phyloP scores from a whole-genome alignment of 768 basidiomycete species.

The Mycena chlorophos region DNA sequence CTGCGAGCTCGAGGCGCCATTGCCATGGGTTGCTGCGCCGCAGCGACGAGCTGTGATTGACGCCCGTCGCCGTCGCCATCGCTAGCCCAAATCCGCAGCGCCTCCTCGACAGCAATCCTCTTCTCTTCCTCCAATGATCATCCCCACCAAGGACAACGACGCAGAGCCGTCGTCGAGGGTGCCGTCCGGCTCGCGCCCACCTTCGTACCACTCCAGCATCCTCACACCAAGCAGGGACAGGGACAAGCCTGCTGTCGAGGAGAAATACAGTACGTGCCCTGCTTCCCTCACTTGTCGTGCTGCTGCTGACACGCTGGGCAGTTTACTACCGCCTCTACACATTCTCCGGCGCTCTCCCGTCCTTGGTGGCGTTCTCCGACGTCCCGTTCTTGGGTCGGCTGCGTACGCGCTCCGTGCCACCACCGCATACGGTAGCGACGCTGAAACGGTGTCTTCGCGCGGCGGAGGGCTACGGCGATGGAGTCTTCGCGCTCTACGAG shows the following conservation, averaged over 20 bases:
- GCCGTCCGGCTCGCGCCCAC: background rate
- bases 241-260: background rate
- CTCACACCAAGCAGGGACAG: too few species aligned
- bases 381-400: background rate
- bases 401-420: background rate
- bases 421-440: background rate
- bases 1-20: too few species aligned
- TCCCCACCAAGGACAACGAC: background rate
- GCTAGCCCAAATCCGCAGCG: too few species aligned
- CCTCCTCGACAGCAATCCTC: background rate
- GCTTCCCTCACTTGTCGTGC: background rate
- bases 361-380: background rate
- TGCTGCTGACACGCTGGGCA: background rate
- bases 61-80: too few species aligned
- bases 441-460: background rate
- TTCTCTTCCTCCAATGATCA: background rate
- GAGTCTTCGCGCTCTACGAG: background rate
- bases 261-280: background rate
- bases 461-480: background rate
- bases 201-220: background rate
- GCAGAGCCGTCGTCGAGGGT: background rate
- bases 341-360: background rate
- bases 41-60: too few species aligned
- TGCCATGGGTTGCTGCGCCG: too few species aligned
- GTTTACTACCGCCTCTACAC: background rate